phyloP scores from a whole-genome alignment of 495 filamentous ascomycete species.

The Arthonia radiata region DNA sequence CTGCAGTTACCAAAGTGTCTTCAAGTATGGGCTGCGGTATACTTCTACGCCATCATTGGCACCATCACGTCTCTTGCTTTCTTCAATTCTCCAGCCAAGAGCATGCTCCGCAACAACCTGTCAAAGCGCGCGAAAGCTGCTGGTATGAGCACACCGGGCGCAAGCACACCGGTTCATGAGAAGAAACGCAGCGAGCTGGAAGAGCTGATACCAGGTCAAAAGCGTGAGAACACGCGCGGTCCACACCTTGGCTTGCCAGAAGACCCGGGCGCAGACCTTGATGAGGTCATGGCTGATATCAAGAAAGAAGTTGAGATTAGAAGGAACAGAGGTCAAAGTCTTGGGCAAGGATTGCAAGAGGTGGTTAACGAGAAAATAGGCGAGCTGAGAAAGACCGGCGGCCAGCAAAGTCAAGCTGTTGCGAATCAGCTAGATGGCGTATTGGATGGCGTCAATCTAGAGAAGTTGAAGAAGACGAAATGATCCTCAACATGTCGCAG shows the following conservation, averaged over 20 bases:
- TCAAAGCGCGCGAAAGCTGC: conserved; percentile 27
- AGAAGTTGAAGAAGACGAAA: too few species aligned
- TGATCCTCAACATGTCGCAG: too few species aligned
- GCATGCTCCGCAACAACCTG: conserved; percentile 28
- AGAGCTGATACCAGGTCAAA: conserved; percentile 11
- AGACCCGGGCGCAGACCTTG: conserved; percentile 53
- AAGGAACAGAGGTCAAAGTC: conserved; percentile 24
- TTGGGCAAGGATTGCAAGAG: conserved; percentile 9
- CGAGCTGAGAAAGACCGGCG: conserved; percentile 5
- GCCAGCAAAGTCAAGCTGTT: too few species aligned
- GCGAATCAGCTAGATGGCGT: too few species aligned
- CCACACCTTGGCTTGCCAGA: conserved; percentile 49
- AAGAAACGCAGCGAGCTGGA: conserved; percentile 15
- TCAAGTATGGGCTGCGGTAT: conserved; percentile 56
- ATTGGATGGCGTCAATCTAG: too few species aligned
- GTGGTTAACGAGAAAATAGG: conserved; percentile 3
- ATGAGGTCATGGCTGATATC: conserved; percentile 57
- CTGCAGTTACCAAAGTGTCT: conserved; percentile 42
- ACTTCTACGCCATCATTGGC: conserved; percentile 61
- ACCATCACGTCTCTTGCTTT: conserved; percentile 38
- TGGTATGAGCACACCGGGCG: conserved; percentile 5
- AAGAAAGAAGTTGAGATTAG: conserved; percentile 38
- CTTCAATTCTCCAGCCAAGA: conserved; percentile 57
- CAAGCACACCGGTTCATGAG: conserved; percentile 9
- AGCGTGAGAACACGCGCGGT: conserved; percentile 11